These are phyloP conservation scores for Phoma herbarum DNA, from an alignment of 2,329 filamentous ascomycete species.

Conservation along the genomic window DNA sequence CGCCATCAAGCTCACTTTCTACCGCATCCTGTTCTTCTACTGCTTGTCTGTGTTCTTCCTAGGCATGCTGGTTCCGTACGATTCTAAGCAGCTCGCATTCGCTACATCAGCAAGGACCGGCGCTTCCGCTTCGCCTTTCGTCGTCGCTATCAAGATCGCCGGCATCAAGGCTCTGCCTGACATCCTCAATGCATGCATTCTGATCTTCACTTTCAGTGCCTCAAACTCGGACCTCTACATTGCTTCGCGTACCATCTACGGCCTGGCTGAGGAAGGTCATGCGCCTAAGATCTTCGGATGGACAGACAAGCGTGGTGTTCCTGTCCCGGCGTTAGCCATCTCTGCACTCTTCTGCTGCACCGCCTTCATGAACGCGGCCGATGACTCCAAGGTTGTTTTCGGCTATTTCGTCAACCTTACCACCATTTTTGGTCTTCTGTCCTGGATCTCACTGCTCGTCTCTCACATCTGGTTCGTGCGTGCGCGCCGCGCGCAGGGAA, in stretches of 20 bases:
- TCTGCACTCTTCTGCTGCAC: slow-evolving; percentile 71
- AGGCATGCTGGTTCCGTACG: slow-evolving; percentile 79
- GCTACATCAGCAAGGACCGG: slow-evolving; percentile 58
- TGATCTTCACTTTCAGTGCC: slow-evolving; percentile 79
- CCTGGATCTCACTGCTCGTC: slow-evolving; percentile 61
- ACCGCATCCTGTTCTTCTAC: slow-evolving; percentile 84
- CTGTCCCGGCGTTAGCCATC: slow-evolving; percentile 69
- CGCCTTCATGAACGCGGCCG: slow-evolving; percentile 65
- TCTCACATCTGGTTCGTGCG: slow-evolving; percentile 60
- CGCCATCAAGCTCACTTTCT: slow-evolving; percentile 83
- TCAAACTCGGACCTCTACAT: slow-evolving; percentile 82
- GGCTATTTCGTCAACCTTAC: slow-evolving; percentile 59
- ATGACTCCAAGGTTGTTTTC: slow-evolving; percentile 55
- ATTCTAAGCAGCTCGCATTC: slow-evolving; percentile 67
- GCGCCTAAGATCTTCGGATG: slow-evolving; percentile 76
- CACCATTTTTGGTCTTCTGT: slow-evolving; percentile 54
- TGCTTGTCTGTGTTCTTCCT: slow-evolving; percentile 75
- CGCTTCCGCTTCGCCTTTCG: slow-evolving; percentile 74
- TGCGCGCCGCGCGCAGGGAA: slow-evolving; percentile 56
- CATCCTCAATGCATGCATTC: slow-evolving; percentile 77
- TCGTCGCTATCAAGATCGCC: slow-evolving; percentile 73
- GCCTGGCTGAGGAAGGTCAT: slow-evolving; percentile 74
- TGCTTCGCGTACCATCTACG: slow-evolving; percentile 76
- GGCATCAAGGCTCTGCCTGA: slow-evolving; percentile 70
- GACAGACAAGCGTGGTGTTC: slow-evolving; percentile 76